Conservation (phyloP, 345 rosid species). For the Noccaea caerulescens region DNA sequence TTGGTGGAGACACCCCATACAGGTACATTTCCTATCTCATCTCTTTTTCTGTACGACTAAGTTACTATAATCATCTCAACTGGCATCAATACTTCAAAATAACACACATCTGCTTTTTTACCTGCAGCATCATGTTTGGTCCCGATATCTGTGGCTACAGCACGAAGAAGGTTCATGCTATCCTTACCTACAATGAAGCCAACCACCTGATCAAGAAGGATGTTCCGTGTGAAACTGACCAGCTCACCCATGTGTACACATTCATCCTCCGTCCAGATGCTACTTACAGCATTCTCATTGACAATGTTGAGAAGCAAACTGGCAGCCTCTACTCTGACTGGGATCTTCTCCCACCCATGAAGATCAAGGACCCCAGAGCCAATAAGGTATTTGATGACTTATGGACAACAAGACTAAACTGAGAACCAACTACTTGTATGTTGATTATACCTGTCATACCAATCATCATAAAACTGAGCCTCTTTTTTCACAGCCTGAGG, state of each 20-base stretch:
- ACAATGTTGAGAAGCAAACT: slow-evolving; percentile 89
- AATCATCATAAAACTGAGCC: not conserved
- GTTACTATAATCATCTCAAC: not conserved
- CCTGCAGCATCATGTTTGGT: slow-evolving; percentile 96
- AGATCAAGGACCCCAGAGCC: slow-evolving; percentile 91
- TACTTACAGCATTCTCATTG: slow-evolving; percentile 86
- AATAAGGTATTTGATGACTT: slow-evolving; percentile 61
- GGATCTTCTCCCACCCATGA: slow-evolving; percentile 91
- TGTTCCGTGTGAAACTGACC: slow-evolving; percentile 98
- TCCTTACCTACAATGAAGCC: slow-evolving; percentile 75
- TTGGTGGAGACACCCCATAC: slow-evolving; percentile 96
- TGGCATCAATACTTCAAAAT: not conserved
- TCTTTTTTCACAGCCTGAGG: slow-evolving; percentile 75
- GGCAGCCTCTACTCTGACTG: slow-evolving; percentile 94
- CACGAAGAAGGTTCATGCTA: slow-evolving; percentile 99
- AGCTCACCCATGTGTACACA: slow-evolving; percentile 92
- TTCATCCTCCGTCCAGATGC: slow-evolving; percentile 92
- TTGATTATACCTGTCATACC: not conserved
- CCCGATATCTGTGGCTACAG: slow-evolving; percentile 97
- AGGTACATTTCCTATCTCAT: slow-evolving; percentile 50
- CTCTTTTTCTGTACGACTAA: not conserved
- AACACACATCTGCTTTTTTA: slow-evolving; percentile 15
- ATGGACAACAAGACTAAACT: slow-evolving; percentile 11
- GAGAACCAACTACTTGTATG: not conserved
- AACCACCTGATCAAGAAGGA: slow-evolving; percentile 98